Conservation (phyloP, 768 basidiomycete species). For the Mycena filopes region DNA sequence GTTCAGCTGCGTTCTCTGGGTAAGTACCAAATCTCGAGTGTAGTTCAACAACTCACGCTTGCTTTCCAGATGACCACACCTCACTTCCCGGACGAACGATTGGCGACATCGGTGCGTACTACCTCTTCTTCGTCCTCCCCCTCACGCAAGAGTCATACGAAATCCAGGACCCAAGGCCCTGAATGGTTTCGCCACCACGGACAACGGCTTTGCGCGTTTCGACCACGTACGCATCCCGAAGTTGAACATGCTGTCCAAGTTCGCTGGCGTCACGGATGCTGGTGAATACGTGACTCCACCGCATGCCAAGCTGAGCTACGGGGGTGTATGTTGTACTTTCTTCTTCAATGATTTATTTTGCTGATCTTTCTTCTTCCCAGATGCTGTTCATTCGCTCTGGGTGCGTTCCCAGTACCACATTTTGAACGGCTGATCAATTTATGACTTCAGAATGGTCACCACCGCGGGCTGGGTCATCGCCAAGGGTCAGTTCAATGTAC, state of each 20-base stretch:
- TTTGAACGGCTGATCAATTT: neutral
- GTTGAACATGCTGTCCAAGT: slow-evolving; percentile 79
- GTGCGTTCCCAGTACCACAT: slow-evolving; percentile 46
- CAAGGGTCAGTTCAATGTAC: slow-evolving; percentile 60
- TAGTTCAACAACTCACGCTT: neutral
- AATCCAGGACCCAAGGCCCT: slow-evolving; percentile 67
- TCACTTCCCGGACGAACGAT: slow-evolving; percentile 68
- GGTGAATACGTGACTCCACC: slow-evolving; percentile 74
- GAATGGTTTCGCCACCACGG: slow-evolving; percentile 58
- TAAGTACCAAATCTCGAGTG: slow-evolving; percentile 37
- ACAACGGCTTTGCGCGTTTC: slow-evolving; percentile 79
- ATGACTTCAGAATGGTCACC: slow-evolving; percentile 65
- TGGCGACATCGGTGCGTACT: slow-evolving; percentile 72
- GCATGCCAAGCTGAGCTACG: slow-evolving; percentile 80
- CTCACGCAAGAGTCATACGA: neutral
- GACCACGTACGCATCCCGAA: slow-evolving; percentile 73
- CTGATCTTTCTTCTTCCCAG: slow-evolving; percentile 42
- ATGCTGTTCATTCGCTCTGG: slow-evolving; percentile 79
- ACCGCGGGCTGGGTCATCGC: slow-evolving; percentile 71
- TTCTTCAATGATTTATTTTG: neutral
- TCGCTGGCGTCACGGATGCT: slow-evolving; percentile 73
- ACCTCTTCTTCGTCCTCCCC: neutral
- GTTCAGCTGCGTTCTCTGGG: slow-evolving; percentile 74
- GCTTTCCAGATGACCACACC: slow-evolving; percentile 63
- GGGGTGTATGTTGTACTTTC: slow-evolving; percentile 62